Conservation (phyloP, 352 stramenopile species). For the Globisporangium canariense region DNA sequence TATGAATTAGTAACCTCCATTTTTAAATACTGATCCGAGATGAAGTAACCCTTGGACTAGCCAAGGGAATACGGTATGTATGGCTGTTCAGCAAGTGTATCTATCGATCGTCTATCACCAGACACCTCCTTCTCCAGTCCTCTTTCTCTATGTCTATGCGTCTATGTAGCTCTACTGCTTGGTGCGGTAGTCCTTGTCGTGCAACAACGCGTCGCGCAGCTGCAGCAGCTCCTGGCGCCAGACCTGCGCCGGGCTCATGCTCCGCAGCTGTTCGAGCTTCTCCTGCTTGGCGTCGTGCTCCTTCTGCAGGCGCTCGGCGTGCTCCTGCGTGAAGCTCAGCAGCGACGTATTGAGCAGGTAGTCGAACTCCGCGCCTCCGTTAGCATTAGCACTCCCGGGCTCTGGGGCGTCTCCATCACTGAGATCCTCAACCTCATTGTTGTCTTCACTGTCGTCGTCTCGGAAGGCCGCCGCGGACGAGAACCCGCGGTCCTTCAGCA, state of each 20-base stretch:
- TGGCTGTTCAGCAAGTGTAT: no score
- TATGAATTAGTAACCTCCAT: no score
- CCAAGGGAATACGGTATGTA: no score
- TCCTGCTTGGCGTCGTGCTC: constrained; percentile 89
- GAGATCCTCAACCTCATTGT: constrained; percentile 5
- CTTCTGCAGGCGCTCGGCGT: constrained; percentile 88
- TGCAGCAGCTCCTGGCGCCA: constrained; percentile 76
- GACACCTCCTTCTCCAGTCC: no score
- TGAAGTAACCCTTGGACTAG: no score
- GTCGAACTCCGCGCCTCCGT: constrained; percentile 82
- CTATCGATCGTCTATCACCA: no score
- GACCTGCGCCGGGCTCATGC: constrained; percentile 80
- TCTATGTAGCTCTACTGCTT: constrained; percentile 9
- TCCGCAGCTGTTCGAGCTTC: constrained; percentile 86
- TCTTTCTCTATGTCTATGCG: neutral
- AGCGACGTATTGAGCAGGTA: constrained; percentile 99
- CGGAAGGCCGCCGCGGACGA: constrained; percentile 46
- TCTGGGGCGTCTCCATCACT: constrained; percentile 11
- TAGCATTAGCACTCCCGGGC: neutral
- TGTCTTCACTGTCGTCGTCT: constrained; percentile 7
- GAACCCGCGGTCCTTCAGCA: constrained; percentile 50
- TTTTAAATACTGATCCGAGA: no score
- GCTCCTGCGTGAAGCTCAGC: constrained; percentile 97
- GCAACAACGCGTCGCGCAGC: constrained; percentile 54
- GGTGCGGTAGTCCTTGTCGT: constrained; percentile 63